Base-by-base conservation (phyloP, 2,329 filamentous ascomycete genomes). In the Fusarium haematococcum region DNA sequence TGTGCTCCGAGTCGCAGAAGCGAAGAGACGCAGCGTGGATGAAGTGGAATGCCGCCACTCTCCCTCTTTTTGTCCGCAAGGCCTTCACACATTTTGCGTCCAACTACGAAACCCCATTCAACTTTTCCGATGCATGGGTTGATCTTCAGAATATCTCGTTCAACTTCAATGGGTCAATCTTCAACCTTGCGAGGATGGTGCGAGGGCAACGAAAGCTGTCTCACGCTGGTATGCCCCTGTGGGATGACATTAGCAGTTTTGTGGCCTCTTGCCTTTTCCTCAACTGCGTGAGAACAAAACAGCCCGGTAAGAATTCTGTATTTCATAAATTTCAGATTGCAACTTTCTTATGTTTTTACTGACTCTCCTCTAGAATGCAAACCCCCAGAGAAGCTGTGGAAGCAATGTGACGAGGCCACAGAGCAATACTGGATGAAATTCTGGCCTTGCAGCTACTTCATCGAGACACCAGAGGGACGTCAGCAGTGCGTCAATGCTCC, bases 391-490 rank as follows among this genome's bases (percentile, higher is more conserved):
- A 20, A 20, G 20, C 20, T 20, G 20, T 20, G 11, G n/a, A 5
- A 0, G 6, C 3, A 23, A 8, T 23, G 1, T 8, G 6, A 8
- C 1, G 41, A 23, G n/a, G 3, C 11, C 11, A 4, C 4, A 1
- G 1, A 23, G 6, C 6, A 23, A 2, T 43, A 43, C 7, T 43
- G 41, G 41, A 23, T 1, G 10, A 43, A 43, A 43, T 23, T 23
- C 2, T 43, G 41, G 41, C 41, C 41, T 14, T 43, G 41, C 20
- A 1, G 0, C 3, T 23, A 43, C 20, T 6, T 0, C 41, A 14
- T 43, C 41, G 0, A 3, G 3, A 23, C 20, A 4, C 11, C 41
- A 1, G 3, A 14, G 11, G 41, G 41, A 43, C 3, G 8, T 8
- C 6, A 14, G 2, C 41, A 43, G 11, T 43, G 41, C 3, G 41